A percentile compares a stretch with the other conserved stretches of the same genome.
These are phyloP conservation scores for Citrullus mucosospermus DNA, from an alignment of 306 rosid genomes.

Conservation along the genomic window DNA sequence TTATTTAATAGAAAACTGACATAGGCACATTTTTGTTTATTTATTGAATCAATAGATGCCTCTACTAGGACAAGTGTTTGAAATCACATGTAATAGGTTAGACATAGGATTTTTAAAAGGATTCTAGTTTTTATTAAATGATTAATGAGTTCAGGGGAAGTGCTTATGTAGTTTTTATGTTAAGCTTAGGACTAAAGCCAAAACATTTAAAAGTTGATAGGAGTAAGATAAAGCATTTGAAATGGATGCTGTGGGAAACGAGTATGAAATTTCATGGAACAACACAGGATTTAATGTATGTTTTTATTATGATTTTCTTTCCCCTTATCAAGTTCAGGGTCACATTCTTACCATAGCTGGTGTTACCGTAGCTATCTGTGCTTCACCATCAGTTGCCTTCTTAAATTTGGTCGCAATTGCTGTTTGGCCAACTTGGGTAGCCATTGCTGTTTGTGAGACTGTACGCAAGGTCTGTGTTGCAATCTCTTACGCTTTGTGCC, in stretches of 20 bases:
- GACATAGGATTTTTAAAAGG: not conserved
- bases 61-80: not conserved
- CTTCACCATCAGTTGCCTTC: conserved; percentile 70
- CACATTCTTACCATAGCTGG: conserved; percentile 87
- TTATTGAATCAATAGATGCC: not conserved
- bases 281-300: not conserved
- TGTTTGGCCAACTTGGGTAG: conserved; percentile 85
- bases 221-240: not conserved
- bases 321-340: conserved; percentile 48
- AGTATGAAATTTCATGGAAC: not conserved
- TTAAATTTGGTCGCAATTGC: conserved; percentile 62
- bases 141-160: not conserved
- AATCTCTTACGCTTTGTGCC: conserved; percentile 6
- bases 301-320: not conserved
- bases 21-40: not conserved
- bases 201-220: not conserved
- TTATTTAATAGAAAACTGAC: not conserved
- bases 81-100: not conserved
- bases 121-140: not conserved
- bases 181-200: not conserved
- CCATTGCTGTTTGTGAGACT: conserved; percentile 72
- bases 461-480: conserved; percentile 55
- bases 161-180: not conserved
- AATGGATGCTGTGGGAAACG: not conserved
- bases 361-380: conserved; percentile 72